Base-by-base conservation (phyloP, 345 rosid species). In the Linum usitatissimum region DNA sequence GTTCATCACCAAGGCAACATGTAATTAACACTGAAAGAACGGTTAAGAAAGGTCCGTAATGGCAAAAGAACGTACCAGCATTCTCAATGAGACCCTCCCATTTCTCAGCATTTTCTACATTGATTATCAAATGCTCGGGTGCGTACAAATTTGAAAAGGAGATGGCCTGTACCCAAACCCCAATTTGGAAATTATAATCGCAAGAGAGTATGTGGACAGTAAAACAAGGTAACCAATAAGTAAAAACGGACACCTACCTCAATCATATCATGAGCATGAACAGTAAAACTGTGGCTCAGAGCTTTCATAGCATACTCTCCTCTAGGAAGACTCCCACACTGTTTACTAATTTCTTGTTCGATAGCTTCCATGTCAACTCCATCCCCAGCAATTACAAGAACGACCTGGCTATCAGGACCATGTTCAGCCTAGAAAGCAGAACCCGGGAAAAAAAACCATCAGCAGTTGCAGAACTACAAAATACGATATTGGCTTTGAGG, bases 331-430 rank as follows among this genome's bases (percentile, higher is more conserved):
- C 77, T 70, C 18, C 71, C 64, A 72, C 96, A 83, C 67, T 92
- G 96, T 66, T 77, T 81, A 56, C 65, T 76, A n/a, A 90, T 85
- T 76, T 90, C 91, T 39, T 81, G 90, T 77, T 90, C 94, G 15
- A 79, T 87, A 55, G 91, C 80, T 63, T 79, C 79, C 66, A 87
- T 18, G 79, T 89, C 74, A 53, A 89, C 84, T 67, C 83, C 85
- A 20, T 85, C 85, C n/a, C 97, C 97, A 51, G 76, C 81, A 70
- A 84, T 75, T 63, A 89, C 97, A 66, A 87, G 93, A 71, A 92
- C 95, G 74, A 89, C 96, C 72, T 87, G 97, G 74, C 97, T 89
- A 76, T 92, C 97, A 57, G 97, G 96, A 59, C 98, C 98, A 73
- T 87, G 97, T 75, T 93, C 99, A 42, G 96, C 99, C 99, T 87